phyloP scores from a whole-genome alignment of 768 basidiomycete species.

The Pleurotus tuber-regium region DNA sequence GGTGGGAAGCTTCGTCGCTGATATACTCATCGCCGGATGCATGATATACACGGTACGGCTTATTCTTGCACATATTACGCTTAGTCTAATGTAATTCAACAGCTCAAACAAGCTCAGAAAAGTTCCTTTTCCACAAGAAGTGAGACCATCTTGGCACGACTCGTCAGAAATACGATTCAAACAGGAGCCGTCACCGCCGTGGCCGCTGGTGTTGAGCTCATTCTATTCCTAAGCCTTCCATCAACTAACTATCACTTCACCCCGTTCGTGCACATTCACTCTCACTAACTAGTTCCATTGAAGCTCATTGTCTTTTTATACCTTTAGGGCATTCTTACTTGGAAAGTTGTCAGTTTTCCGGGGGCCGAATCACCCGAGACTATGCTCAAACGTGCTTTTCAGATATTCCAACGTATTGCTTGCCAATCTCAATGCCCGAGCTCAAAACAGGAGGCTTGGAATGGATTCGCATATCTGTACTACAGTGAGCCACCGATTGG shows the following conservation, averaged over 20 bases:
- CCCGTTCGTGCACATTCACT: not conserved
- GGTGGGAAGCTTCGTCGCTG: conserved; percentile 21
- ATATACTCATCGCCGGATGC: conserved; percentile 23
- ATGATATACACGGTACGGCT: conserved; percentile 23
- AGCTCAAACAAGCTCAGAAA: conserved; percentile 13
- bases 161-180: conserved; percentile 16
- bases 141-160: conserved; percentile 13
- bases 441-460: not conserved
- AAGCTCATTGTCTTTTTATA: not conserved
- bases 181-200: conserved; percentile 19
- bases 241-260: not conserved
- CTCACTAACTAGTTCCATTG: not conserved
- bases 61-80: not conserved
- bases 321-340: not conserved
- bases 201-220: conserved; percentile 16
- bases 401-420: not conserved
- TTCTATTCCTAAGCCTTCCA: conserved; percentile 12
- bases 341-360: too few relatives aligned
- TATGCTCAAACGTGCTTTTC: too few relatives aligned
- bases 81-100: not conserved
- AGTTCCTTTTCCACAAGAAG: conserved; percentile 12
- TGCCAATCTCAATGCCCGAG: not conserved
- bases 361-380: too few relatives aligned
- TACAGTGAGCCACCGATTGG: too few relatives aligned
- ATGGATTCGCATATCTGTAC: too few relatives aligned